Conservation (phyloP, 2,329 filamentous ascomycete genomes). For the Ophiocordyceps camponoti-leonardi region DNA sequence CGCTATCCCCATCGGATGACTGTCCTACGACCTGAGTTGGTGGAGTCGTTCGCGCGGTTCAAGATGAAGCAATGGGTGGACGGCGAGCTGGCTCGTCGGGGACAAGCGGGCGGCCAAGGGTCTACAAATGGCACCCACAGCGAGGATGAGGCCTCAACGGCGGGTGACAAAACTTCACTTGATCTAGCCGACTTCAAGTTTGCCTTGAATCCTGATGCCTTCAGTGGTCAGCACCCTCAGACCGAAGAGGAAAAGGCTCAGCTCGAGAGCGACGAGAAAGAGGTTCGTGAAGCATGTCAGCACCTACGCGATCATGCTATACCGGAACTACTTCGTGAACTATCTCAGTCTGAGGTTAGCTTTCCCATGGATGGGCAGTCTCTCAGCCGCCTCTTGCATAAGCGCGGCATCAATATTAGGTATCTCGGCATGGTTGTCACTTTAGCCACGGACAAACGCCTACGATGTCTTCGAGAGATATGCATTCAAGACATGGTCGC, state of each 20-base stretch:
- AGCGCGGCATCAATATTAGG: conserved; percentile 90
- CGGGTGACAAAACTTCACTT: conserved; percentile 39
- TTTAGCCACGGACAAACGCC: conserved; percentile 50
- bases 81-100: conserved; percentile 52
- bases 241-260: conserved; percentile 79
- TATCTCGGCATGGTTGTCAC: conserved; percentile 78
- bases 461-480: conserved; percentile 62
- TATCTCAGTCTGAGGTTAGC: conserved; percentile 82
- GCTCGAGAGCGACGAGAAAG: conserved; percentile 67
- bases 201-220: conserved; percentile 84
- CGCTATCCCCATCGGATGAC: conserved; percentile 93
- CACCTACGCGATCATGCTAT: conserved; percentile 64
- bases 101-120: conserved; percentile 14
- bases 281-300: conserved; percentile 69
- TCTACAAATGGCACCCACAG: conserved; percentile 17
- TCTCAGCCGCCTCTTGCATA: conserved; percentile 74
- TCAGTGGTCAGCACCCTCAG: conserved; percentile 80
- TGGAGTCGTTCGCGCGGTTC: conserved; percentile 68
- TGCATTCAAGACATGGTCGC: conserved; percentile 83
- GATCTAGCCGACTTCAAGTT: conserved; percentile 81
- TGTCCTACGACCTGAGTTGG: conserved; percentile 73
- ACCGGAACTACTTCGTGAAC: conserved; percentile 70
- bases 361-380: conserved; percentile 99
- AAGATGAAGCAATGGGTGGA: conserved; percentile 86
- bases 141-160: conserved; percentile 16